These are phyloP conservation scores for Penicillium oxalicum DNA, from an alignment of 2,329 filamentous ascomycete genomes.

Conservation along the genomic window DNA sequence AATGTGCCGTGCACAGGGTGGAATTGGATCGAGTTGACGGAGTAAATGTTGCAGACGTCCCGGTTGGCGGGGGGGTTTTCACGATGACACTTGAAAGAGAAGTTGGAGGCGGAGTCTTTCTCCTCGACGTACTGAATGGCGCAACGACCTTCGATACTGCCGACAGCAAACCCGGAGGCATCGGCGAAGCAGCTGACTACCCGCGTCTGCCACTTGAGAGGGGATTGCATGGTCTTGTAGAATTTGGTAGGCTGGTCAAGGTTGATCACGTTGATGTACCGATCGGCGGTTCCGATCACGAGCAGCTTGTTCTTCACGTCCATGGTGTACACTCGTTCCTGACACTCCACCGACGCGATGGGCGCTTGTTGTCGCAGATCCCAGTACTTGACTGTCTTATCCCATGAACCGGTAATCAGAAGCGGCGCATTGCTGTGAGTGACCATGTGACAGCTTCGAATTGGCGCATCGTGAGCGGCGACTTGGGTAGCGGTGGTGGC, in stretches of 20 bases:
- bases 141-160: slow-evolving; percentile 93
- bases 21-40: slow-evolving; percentile 96
- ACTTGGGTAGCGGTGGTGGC: slow-evolving; percentile 60
- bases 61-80: slow-evolving; percentile 58
- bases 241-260: slow-evolving; percentile 81
- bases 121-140: slow-evolving; percentile 98
- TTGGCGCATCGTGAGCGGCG: slow-evolving; percentile 76
- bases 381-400: slow-evolving; percentile 54
- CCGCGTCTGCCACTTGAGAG: slow-evolving; percentile 95
- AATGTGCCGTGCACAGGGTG: slow-evolving; percentile 97
- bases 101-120: slow-evolving; percentile 85
- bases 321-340: slow-evolving; percentile 69
- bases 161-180: slow-evolving; percentile 85
- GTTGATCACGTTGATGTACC: slow-evolving; percentile 93
- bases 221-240: slow-evolving; percentile 94
- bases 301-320: slow-evolving; percentile 83
- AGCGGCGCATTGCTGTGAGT: slow-evolving; percentile 62
- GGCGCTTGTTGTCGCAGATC: slow-evolving; percentile 47
- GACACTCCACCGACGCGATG: slow-evolving; percentile 43
- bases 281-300: slow-evolving; percentile 86
- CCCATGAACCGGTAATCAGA: slow-evolving; percentile 75
- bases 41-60: slow-evolving; percentile 82
- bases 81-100: slow-evolving; percentile 98
- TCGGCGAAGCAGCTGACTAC: slow-evolving; percentile 94
- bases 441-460: slow-evolving; percentile 73